Evolutionary conservation across 495 filamentous ascomycete genomes (phyloP).

Genomic region (Penicillium malachiteum): DNA sequence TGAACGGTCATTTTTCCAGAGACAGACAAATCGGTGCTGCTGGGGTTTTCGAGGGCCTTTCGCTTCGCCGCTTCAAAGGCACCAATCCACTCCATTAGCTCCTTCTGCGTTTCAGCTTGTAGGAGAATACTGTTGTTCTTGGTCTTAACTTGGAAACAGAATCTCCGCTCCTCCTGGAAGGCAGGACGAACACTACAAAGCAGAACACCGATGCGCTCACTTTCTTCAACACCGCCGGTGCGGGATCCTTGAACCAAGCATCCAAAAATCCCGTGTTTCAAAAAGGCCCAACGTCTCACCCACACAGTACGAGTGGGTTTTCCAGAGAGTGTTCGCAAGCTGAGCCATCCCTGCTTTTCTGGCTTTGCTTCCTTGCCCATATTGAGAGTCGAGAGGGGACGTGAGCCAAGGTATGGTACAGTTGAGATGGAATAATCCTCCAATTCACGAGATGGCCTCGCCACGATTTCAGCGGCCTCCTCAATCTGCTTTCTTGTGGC

Average conservation of each 20-base stretch:
- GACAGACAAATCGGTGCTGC: slow-evolving; percentile 59
- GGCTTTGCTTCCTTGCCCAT: slow-evolving; percentile 39
- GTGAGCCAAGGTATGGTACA: slow-evolving; percentile 76
- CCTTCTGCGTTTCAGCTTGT: slow-evolving; percentile 87
- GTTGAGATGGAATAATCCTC: slow-evolving; percentile 90
- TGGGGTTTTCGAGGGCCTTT: slow-evolving; percentile 78
- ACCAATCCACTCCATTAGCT: slow-evolving; percentile 88
- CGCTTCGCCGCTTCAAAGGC: slow-evolving; percentile 92
- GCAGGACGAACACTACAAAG: slow-evolving; percentile 90
- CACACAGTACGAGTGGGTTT: slow-evolving; percentile 86
- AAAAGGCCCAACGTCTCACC: slow-evolving; percentile 91
- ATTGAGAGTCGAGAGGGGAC: slow-evolving; percentile 58
- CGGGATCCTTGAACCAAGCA: slow-evolving; percentile 87
- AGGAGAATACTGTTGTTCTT: slow-evolving; percentile 88
- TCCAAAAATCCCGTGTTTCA: slow-evolving; percentile 93
- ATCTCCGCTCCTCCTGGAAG: slow-evolving; percentile 87
- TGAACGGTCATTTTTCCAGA: slow-evolving; percentile 53
- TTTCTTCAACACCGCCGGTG: slow-evolving; percentile 86
- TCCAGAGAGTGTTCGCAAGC: slow-evolving; percentile 75
- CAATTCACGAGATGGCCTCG: slow-evolving; percentile 81
- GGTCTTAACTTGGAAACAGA: slow-evolving; percentile 98
- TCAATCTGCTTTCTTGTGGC: slow-evolving; percentile 80
- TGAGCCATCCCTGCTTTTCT: slow-evolving; percentile 96
- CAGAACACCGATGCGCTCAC: slow-evolving; percentile 91
- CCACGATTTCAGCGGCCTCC: slow-evolving; percentile 66